A percentile compares a stretch with the other conserved stretches of the same genome.
Conservation (phyloP, 495 filamentous ascomycete species). For the Aspergillus sparsus region DNA sequence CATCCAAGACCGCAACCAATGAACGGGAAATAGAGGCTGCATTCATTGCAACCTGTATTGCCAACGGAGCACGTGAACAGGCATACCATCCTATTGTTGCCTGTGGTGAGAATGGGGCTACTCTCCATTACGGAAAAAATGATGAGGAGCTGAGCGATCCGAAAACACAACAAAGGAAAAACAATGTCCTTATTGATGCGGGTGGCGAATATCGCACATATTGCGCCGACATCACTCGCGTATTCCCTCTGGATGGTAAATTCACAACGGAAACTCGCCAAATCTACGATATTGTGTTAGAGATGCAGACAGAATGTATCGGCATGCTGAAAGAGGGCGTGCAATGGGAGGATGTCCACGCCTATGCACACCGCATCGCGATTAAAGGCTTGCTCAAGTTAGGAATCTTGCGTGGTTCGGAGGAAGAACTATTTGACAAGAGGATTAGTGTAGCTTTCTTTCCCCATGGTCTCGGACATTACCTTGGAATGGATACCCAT, state of each 20-base stretch:
- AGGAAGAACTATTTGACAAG: conserved; percentile 69
- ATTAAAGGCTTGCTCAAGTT: conserved; percentile 75
- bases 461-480: conserved; percentile 89
- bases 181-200: conserved; percentile 80
- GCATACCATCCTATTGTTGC: conserved; percentile 87
- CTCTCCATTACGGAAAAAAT: conserved; percentile 86
- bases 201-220: conserved; percentile 80
- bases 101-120: conserved; percentile 72
- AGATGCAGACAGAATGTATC: conserved; percentile 82
- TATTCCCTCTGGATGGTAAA: conserved; percentile 76
- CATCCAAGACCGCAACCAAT: conserved; percentile 64
- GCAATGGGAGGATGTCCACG: conserved; percentile 83
- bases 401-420: conserved; percentile 69
- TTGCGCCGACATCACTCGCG: conserved; percentile 86
- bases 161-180: conserved; percentile 54
- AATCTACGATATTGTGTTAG: conserved; percentile 83
- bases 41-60: conserved; percentile 75
- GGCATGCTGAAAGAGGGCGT: conserved; percentile 72
- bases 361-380: conserved; percentile 74
- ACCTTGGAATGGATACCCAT: conserved; percentile 93
- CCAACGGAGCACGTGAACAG: conserved; percentile 70
- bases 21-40: conserved; percentile 81
- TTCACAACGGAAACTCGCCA: conserved; percentile 70
- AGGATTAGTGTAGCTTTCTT: conserved; percentile 85
- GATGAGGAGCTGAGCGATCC: conserved; percentile 56